These are phyloP conservation scores for Didymellaceae sp. DNA, from an alignment of 2,329 filamentous ascomycete genomes.

Conservation along the genomic window DNA sequence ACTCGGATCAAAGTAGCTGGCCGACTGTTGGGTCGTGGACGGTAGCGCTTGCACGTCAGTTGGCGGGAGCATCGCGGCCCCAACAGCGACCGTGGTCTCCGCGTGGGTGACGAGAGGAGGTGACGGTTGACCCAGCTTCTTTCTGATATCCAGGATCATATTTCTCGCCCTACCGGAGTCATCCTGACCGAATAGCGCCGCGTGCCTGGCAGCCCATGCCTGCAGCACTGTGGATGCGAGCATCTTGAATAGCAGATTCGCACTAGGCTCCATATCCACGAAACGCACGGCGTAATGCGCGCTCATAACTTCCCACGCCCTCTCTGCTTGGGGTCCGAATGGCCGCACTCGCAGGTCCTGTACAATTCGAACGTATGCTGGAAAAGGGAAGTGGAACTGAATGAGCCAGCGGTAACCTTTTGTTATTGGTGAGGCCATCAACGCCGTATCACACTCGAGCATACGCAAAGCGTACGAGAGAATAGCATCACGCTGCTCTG, in stretches of 20 bases:
- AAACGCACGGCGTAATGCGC: conserved; percentile 54
- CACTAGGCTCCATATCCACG: conserved; percentile 19
- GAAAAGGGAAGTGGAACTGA: conserved; percentile 57
- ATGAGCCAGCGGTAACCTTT: conserved; percentile 54
- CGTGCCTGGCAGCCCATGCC: conserved; percentile 41
- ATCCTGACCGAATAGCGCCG: conserved; percentile 6
- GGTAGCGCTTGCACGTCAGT: background rate
- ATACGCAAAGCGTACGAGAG: conserved; percentile 47
- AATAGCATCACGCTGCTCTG: conserved; percentile 33
- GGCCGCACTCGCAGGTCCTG: conserved; percentile 53
- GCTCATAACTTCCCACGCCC: conserved; percentile 55
- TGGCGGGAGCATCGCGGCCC: background rate
- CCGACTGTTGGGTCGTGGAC: background rate
- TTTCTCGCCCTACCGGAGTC: background rate
- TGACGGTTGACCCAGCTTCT: conserved; percentile 1
- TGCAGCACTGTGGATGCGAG: conserved; percentile 66
- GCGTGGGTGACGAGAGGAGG: background rate
- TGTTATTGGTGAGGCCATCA: conserved; percentile 52
- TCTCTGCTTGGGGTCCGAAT: conserved; percentile 37
- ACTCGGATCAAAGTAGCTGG: conserved; percentile 2
- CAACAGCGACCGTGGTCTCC: background rate
- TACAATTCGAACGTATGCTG: conserved; percentile 56
- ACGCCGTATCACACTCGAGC: conserved; percentile 56
- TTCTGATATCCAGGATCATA: conserved; percentile 12
- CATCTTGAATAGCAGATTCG: conserved; percentile 39